Conservation (phyloP, 768 basidiomycete species). For the Rhizopogon salebrosus region DNA sequence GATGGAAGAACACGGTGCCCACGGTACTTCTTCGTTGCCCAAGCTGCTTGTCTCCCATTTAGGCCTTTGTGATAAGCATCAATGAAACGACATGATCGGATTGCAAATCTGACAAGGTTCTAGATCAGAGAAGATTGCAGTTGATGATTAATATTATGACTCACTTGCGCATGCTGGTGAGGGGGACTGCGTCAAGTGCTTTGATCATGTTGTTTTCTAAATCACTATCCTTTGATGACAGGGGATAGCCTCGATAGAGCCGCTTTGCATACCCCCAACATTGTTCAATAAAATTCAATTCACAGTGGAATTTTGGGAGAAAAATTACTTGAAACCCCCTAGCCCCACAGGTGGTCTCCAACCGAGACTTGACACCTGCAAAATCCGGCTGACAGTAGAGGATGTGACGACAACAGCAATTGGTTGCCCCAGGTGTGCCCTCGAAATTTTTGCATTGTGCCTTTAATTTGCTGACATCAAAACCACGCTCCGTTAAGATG, state of each 20-base stretch:
- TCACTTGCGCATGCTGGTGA: slow-evolving; percentile 14
- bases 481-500: slow-evolving; percentile 20
- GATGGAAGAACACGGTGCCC: slow-evolving; percentile 11
- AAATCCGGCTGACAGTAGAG: slow-evolving; percentile 26
- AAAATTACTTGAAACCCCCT: slow-evolving; percentile 22
- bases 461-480: slow-evolving; percentile 7
- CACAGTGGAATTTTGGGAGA: slow-evolving; percentile 25
- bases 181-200: slow-evolving; percentile 23
- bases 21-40: slow-evolving; percentile 16
- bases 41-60: slow-evolving; percentile 20
- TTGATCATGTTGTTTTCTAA: slow-evolving; percentile 26
- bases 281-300: slow-evolving; percentile 27
- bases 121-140: slow-evolving; percentile 8
- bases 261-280: slow-evolving; percentile 29
- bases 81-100: slow-evolving; percentile 10
- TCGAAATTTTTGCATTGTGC: slow-evolving; percentile 31
- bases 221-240: slow-evolving; percentile 26
- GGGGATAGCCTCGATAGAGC: slow-evolving; percentile 20
- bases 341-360: slow-evolving; percentile 15
- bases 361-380: slow-evolving; percentile 13
- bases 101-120: slow-evolving; percentile 11
- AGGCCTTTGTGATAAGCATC: slow-evolving; percentile 15
- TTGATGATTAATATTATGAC: too few relatives aligned
- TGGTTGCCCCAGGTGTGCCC: slow-evolving; percentile 12
- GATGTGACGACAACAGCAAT: slow-evolving; percentile 26